Evolutionary conservation across 1,284 basidiomycete genomes (phyloP).

Genomic region (Moesziomyces aphidis): DNA sequence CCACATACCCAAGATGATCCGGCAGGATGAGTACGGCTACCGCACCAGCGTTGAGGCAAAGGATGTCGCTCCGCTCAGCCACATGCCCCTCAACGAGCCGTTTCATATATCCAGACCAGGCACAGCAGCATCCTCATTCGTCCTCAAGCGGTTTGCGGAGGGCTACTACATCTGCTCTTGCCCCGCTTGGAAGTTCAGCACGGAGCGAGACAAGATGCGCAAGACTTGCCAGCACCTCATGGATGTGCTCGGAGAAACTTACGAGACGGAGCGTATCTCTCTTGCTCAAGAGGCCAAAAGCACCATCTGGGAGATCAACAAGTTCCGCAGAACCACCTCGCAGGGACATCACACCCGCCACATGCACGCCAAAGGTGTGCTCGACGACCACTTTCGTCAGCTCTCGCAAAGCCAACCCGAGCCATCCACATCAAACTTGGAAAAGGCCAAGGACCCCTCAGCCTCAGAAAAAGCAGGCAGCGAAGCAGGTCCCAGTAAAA

Average conservation of each 20-base stretch:
- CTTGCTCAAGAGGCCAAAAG: slow-evolving; percentile 27
- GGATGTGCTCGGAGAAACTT: slow-evolving; percentile 74
- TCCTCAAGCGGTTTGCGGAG: slow-evolving; percentile 28
- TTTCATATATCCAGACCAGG: slow-evolving; percentile 22
- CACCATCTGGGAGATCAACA: slow-evolving; percentile 37
- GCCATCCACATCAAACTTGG: not conserved
- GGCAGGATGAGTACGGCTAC: slow-evolving; percentile 44
- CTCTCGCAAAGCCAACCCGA: slow-evolving; percentile 36
- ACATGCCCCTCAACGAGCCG: slow-evolving; percentile 20
- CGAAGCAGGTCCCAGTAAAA: not conserved
- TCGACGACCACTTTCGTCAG: slow-evolving; percentile 34
- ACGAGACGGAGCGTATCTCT: slow-evolving; percentile 69
- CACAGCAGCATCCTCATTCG: slow-evolving; percentile 7
- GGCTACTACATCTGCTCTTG: slow-evolving; percentile 71
- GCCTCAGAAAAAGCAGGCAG: not conserved
- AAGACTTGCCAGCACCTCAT: slow-evolving; percentile 76
- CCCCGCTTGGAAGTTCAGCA: slow-evolving; percentile 71
- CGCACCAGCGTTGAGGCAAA: slow-evolving; percentile 37
- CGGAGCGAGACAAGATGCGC: slow-evolving; percentile 72
- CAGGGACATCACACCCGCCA: slow-evolving; percentile 31
- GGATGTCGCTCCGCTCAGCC: slow-evolving; percentile 24
- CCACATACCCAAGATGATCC: slow-evolving; percentile 47
- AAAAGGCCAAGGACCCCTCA: not conserved
- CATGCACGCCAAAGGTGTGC: slow-evolving; percentile 35
- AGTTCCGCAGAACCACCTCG: slow-evolving; percentile 26